These are phyloP conservation scores for Hyaloperonospora arabidopsidis DNA, from an alignment of 352 stramenopile genomes.

Conservation along the genomic window DNA sequence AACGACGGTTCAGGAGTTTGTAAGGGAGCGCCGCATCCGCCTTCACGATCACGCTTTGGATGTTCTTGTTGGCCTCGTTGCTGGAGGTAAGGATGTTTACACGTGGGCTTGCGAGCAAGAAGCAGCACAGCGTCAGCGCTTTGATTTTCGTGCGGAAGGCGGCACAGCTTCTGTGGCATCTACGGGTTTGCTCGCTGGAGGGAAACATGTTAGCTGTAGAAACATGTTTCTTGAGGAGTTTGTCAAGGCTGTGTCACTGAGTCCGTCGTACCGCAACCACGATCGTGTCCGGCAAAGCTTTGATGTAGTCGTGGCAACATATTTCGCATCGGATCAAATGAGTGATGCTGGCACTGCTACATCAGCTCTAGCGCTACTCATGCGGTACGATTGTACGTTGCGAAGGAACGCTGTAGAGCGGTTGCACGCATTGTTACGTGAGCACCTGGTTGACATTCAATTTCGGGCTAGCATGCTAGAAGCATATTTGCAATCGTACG, in stretches of 20 bases:
- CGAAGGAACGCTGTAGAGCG: slow-evolving; percentile 47
- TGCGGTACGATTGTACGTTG: slow-evolving; percentile 64
- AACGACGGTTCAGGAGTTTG: slow-evolving; percentile 29
- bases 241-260: slow-evolving; percentile 55
- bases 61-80: slow-evolving; percentile 16
- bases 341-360: slow-evolving; percentile 8
- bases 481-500: slow-evolving; percentile 61
- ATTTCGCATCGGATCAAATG: slow-evolving; percentile 23
- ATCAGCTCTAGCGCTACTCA: slow-evolving; percentile 45
- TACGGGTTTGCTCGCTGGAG: slow-evolving; percentile 24
- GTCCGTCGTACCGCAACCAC: slow-evolving; percentile 39
- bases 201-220: slow-evolving; percentile 32
- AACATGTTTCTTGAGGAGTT: slow-evolving; percentile 78
- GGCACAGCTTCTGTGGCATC: slow-evolving; percentile 11
- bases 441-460: slow-evolving; percentile 62
- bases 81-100: slow-evolving; percentile 21
- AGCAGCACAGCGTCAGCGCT: slow-evolving; percentile 24
- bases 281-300: slow-evolving; percentile 61
- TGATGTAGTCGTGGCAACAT: slow-evolving; percentile 40
- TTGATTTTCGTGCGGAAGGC: slow-evolving; percentile 27
- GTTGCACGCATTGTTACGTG: slow-evolving; percentile 60
- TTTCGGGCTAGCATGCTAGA: slow-evolving; percentile 76
- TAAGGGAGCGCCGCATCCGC: slow-evolving; percentile 31
- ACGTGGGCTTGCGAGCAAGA: slow-evolving; percentile 34
- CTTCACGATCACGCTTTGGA: slow-evolving; percentile 29